Evolutionary conservation across 1,284 basidiomycete genomes (phyloP).

Genomic region (Entoloma clypeatum): DNA sequence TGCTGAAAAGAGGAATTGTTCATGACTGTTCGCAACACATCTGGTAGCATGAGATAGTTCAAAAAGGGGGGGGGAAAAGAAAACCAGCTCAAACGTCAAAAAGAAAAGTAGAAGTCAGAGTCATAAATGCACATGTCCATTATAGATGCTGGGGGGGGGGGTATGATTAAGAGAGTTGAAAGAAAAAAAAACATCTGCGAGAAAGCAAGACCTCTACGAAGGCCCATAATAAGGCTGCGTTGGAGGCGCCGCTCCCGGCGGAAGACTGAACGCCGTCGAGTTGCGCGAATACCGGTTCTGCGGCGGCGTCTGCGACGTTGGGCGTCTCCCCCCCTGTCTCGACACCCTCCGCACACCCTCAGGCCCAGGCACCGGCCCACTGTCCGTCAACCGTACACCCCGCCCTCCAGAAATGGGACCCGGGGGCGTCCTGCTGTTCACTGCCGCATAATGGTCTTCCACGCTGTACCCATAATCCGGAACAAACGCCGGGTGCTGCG

Average conservation of each 20-base stretch:
- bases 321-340: conserved; percentile 46
- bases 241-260: conserved; percentile 75
- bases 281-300: conserved; percentile 71
- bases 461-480: conserved; percentile 22
- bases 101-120: too few relatives aligned
- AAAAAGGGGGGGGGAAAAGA: too few relatives aligned
- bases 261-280: conserved; percentile 49
- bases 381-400: conserved; percentile 74
- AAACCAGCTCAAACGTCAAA: too few relatives aligned
- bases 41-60: too few relatives aligned
- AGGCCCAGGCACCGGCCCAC: conserved; percentile 73
- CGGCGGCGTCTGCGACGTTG: conserved; percentile 55
- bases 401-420: conserved; percentile 31
- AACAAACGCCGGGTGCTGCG: conserved; percentile 13
- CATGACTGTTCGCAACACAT: too few relatives aligned
- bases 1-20: not conserved
- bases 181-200: too few relatives aligned
- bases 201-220: too few relatives aligned
- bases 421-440: conserved; percentile 10
- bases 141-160: too few relatives aligned
- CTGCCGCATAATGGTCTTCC: too few relatives aligned
- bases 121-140: too few relatives aligned
- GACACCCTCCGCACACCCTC: conserved; percentile 73
- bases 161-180: not conserved
- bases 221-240: conserved; percentile 39